Evolutionary conservation across 768 basidiomycete species (phyloP).

Genomic region (Dacryopinax primogenitus): DNA sequence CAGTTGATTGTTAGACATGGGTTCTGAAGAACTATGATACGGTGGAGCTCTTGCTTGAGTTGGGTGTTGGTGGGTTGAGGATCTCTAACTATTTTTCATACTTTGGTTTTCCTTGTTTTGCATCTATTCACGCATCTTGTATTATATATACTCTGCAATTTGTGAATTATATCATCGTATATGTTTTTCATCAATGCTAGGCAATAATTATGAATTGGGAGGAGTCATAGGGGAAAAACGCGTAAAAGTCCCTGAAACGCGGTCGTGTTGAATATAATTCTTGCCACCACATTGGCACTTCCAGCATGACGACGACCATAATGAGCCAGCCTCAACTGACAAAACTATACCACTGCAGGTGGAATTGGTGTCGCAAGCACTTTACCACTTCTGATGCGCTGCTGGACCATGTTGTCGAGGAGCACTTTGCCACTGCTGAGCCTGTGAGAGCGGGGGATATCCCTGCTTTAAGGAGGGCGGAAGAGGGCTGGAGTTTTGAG

Average conservation of each 20-base stretch:
- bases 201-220: too few species aligned
- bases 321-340: not conserved
- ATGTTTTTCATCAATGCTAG: too few species aligned
- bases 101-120: too few species aligned
- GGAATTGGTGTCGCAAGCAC: conserved; percentile 7
- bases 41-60: not conserved
- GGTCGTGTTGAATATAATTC: not conserved
- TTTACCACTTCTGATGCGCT: not conserved
- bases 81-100: too few species aligned
- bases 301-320: not conserved
- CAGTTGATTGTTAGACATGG: too few species aligned
- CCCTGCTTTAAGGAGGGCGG: not conserved
- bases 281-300: not conserved
- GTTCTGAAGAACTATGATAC: too few species aligned
- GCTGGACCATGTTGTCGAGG: not conserved
- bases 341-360: conserved; percentile 5
- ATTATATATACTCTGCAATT: not conserved
- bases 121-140: not conserved
- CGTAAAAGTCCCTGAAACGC: not conserved
- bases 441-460: not conserved
- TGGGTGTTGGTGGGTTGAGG: too few species aligned
- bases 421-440: not conserved
- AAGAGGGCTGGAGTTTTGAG: conserved; percentile 7
- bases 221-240: too few species aligned
- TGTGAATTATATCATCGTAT: too few species aligned